Base-by-base conservation (phyloP, 2,329 filamentous ascomycete species). In the Pseudomassariella vexata region DNA sequence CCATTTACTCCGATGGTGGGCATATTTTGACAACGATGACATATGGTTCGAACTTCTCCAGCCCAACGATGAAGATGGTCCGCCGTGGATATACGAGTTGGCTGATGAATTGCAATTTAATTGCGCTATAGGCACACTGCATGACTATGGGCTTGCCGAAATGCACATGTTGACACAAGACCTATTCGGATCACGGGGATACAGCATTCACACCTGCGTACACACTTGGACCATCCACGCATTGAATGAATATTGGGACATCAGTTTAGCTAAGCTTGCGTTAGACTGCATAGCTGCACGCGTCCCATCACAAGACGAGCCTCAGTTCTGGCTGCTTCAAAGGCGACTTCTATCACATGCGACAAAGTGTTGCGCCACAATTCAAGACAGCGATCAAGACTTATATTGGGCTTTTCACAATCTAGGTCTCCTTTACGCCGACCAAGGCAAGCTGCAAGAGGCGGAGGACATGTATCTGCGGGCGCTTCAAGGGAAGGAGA, bases 121-220 rank as follows among this genome's bases (percentile, higher is more conserved):
- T 19, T 14, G 9, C 5, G 28, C 37, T 3, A 38, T 42, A 21
- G 18, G 37, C 20, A 27, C 24, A 17, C 16, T 42, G 5, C 16
- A 30, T 26, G 15, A 34, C 23, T 31, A 40, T 22, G 30, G 40
- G 10, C 19, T 42, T 10, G 32, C 34, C 10, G 40, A 42, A 18
- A 6, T 12, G n/a, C 10, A 36, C 15, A 17, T 5, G 5, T 15
- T 10, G 4, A 32, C 14, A 12, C 6, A 11, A 25, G 28, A 24
- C 22, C 15, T 9, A 21, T 17, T 24, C 11, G 33, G 24, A 16
- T 32, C 27, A 24, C 17, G 7, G 4, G 31, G 27, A 14, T 40
- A 40, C 18, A 34, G 22, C 12, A 42, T 55, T 34, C 49, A 55
- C 34, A 42, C 46, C 36, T 53, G 45, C 39, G 44, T 59, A 30